Conservation (phyloP, 2,329 filamentous ascomycete genomes). For the Colletotrichum sansevieriae region DNA sequence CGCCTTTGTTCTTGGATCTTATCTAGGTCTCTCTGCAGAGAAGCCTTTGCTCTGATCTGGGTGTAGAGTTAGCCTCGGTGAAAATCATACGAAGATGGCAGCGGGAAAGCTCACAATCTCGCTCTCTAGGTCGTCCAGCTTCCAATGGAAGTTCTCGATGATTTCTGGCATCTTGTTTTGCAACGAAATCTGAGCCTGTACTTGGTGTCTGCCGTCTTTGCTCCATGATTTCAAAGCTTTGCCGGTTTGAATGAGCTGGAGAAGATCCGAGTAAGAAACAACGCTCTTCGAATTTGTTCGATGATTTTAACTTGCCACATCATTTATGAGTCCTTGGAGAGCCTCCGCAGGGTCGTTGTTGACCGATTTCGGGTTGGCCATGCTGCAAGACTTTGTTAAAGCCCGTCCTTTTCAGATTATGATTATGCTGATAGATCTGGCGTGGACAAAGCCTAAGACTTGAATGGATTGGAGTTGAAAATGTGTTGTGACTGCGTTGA, state of each 20-base stretch:
- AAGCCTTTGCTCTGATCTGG: slow-evolving; percentile 67
- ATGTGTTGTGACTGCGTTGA: not conserved
- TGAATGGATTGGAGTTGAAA: not conserved
- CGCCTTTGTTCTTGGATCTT: slow-evolving; percentile 47
- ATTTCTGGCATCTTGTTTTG: slow-evolving; percentile 61
- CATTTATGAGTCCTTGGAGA: slow-evolving; percentile 67
- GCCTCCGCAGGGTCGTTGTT: slow-evolving; percentile 54
- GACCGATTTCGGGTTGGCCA: slow-evolving; percentile 28
- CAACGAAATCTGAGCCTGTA: slow-evolving; percentile 49
- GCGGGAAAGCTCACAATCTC: slow-evolving; percentile 64
- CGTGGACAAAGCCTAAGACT: no score
- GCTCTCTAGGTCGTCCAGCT: slow-evolving; percentile 68
- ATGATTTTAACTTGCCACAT: slow-evolving; percentile 60
- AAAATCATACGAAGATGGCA: no score
- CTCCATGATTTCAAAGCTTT: slow-evolving; percentile 66
- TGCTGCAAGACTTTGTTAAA: not conserved
- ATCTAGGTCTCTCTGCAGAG: slow-evolving; percentile 67
- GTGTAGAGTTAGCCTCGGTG: slow-evolving; percentile 1
- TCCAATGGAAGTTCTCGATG: slow-evolving; percentile 63
- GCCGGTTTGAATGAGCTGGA: slow-evolving; percentile 69
- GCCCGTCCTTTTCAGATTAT: not conserved
- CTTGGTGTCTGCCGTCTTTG: slow-evolving; percentile 55
- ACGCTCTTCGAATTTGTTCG: not conserved
- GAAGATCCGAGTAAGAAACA: not conserved
- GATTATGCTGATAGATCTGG: not conserved